A percentile compares a stretch with the other conserved stretches of the same genome.
Evolutionary conservation across 2,329 filamentous ascomycete genomes (phyloP).

Genomic region (Trichoderma aggressivum): DNA sequence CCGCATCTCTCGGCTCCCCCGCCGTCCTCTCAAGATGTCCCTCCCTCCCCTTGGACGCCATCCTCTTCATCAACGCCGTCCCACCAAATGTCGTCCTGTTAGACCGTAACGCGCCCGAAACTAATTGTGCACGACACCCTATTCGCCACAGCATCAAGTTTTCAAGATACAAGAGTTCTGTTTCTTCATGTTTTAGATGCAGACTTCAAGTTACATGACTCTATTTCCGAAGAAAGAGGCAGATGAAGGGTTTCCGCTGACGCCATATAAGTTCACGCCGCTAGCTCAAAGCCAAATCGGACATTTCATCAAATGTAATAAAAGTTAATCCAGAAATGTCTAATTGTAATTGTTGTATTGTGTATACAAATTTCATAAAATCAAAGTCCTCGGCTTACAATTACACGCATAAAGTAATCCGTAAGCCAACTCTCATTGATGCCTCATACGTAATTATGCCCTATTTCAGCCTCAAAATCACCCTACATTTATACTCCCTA

Average conservation of each 20-base stretch:
- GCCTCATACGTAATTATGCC: not conserved
- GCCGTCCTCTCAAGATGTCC: conserved; percentile 49
- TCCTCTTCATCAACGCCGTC: not conserved
- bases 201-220: not conserved
- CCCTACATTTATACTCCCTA: not conserved
- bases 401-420: not conserved
- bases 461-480: not conserved
- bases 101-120: not conserved
- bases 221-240: not conserved
- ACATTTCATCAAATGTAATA: not conserved
- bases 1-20: conserved; percentile 65
- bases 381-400: not conserved
- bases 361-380: not conserved
- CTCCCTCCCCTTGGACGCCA: not conserved
- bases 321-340: not conserved
- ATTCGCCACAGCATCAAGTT: not conserved
- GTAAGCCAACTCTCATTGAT: conserved; percentile 7
- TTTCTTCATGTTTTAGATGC: not conserved
- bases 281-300: not conserved
- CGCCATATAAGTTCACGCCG: not conserved
- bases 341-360: not conserved
- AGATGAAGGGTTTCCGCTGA: not conserved
- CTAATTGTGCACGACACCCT: not conserved
- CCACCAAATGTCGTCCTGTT: not conserved
- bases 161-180: not conserved